Percentiles rank a stretch among this genome's conserved stretches.
Conservation (phyloP, 1,139 yeast genomes). For the Scheffersomyces parashehatae region DNA sequence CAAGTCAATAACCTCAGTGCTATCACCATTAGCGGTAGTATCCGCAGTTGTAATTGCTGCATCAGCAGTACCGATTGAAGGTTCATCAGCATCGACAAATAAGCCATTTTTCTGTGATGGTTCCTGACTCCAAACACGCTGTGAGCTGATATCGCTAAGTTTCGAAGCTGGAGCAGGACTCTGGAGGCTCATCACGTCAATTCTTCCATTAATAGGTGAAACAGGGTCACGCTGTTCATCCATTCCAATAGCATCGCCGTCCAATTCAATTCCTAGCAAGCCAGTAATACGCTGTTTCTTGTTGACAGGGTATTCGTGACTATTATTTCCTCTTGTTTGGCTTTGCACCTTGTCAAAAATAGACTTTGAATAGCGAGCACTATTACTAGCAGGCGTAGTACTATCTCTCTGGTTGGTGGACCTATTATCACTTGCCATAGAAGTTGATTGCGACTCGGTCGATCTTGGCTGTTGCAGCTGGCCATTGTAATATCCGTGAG, state of each 20-base stretch:
- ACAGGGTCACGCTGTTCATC: neutral
- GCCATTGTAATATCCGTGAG: too few relatives aligned
- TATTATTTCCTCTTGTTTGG: conserved; percentile 10
- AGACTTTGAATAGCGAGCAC: conserved; percentile 1
- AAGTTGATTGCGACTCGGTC: too few relatives aligned
- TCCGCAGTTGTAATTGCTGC: too few relatives aligned
- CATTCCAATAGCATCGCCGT: conserved; percentile 8
- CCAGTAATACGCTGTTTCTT: conserved; percentile 22
- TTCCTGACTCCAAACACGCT: too few relatives aligned
- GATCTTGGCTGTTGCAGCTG: too few relatives aligned
- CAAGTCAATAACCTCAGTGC: conserved; percentile 1
- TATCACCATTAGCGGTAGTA: too few relatives aligned
- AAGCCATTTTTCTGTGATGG: too few relatives aligned
- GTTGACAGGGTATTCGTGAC: conserved; percentile 8
- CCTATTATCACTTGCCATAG: too few relatives aligned
- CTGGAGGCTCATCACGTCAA: neutral
- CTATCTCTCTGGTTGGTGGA: neutral
- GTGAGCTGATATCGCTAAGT: too few relatives aligned
- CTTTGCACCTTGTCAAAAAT: conserved; percentile 7
- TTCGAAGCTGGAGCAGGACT: neutral
- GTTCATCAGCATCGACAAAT: too few relatives aligned
- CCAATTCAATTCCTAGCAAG: conserved; percentile 19
- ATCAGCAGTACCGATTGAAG: too few relatives aligned
- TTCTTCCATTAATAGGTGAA: neutral
- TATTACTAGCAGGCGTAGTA: neutral